Percentiles rank a stretch among this genome's conserved stretches.
These are phyloP conservation scores for Irineochytrium annulatum DNA, from an alignment of 192 early-diverging fungal genomes.

Conservation along the genomic window DNA sequence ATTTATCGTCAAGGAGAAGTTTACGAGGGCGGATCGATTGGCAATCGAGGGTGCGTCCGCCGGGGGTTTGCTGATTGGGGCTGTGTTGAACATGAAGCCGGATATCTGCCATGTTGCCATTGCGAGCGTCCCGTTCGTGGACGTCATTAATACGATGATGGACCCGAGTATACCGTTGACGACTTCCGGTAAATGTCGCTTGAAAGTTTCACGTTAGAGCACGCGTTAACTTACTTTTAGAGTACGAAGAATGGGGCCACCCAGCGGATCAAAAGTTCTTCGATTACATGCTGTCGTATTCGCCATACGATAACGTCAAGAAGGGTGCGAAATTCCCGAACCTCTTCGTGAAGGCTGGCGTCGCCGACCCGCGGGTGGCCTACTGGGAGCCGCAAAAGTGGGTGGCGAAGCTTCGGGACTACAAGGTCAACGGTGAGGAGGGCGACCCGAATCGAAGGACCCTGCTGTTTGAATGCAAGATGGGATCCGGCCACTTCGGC, in stretches of 20 bases:
- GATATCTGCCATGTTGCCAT: constrained; percentile 35
- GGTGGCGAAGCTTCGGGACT: constrained; percentile 68
- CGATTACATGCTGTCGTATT: constrained; percentile 47
- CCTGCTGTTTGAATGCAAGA: constrained; percentile 44
- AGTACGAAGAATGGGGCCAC: constrained; percentile 56
- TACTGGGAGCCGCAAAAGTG: constrained; percentile 89
- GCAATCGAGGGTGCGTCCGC: constrained; percentile 44
- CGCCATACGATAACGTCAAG: constrained; percentile 49
- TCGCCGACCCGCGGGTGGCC: constrained; percentile 81
- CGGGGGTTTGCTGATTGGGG: constrained; percentile 48
- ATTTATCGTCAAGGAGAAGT: constrained; percentile 30
- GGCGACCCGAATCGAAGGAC: constrained; percentile 4
- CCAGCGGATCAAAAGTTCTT: constrained; percentile 46
- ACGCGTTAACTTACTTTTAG: no score
- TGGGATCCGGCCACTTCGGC: constrained; percentile 45
- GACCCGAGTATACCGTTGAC: constrained; percentile 43
- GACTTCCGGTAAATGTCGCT: no score
- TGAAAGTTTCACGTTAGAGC: no score
- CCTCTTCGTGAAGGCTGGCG: constrained; percentile 61
- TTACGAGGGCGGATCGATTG: constrained; percentile 24
- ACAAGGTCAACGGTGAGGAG: constrained; percentile 13
- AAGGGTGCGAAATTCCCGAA: constrained; percentile 55
- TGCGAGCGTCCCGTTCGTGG: constrained; percentile 50
- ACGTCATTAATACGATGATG: constrained; percentile 51
- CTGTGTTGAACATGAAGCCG: constrained; percentile 39